A percentile compares a stretch with the other conserved stretches of the same genome.
Conservation (phyloP, 352 stramenopile genomes). For the Vaucheria bursata region DNA sequence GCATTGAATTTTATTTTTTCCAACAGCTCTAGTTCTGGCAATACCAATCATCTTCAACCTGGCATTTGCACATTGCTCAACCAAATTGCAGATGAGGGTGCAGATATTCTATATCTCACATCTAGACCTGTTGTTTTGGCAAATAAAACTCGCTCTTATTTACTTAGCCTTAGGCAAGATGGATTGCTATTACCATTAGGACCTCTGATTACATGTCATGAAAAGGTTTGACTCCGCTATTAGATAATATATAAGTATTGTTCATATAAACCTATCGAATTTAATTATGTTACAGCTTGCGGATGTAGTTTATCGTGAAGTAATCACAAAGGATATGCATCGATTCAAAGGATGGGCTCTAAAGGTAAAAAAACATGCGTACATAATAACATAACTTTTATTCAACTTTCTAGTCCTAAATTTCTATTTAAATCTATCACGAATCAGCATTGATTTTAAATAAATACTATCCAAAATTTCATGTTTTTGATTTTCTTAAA, state of each 20-base stretch:
- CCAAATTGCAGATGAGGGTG: conserved; percentile 25
- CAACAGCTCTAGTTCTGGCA: conserved; percentile 11
- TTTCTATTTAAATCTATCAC: too few relatives aligned
- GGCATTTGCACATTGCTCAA: conserved; percentile 36
- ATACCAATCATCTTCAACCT: conserved; percentile 17
- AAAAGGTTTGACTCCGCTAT: not conserved
- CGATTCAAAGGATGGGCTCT: conserved; percentile 25
- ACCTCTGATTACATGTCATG: conserved; percentile 23
- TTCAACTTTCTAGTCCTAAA: too few relatives aligned
- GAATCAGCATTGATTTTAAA: too few relatives aligned
- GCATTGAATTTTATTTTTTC: too few relatives aligned
- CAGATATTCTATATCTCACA: conserved; percentile 38
- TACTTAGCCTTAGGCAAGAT: conserved; percentile 23
- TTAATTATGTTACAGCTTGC: conserved; percentile 19
- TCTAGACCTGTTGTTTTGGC: conserved; percentile 30
- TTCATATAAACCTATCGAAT: not conserved
- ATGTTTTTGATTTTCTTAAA: too few relatives aligned
- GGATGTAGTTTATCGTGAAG: conserved; percentile 37
- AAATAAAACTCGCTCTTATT: conserved; percentile 19
- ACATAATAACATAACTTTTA: too few relatives aligned
- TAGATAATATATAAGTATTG: not conserved
- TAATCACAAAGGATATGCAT: conserved; percentile 45
- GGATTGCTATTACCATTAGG: conserved; percentile 35
- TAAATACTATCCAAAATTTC: too few relatives aligned
- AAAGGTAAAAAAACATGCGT: too few relatives aligned